These are phyloP conservation scores for Cucurbita maxima DNA, from an alignment of 306 rosid species.

Conservation along the genomic window DNA sequence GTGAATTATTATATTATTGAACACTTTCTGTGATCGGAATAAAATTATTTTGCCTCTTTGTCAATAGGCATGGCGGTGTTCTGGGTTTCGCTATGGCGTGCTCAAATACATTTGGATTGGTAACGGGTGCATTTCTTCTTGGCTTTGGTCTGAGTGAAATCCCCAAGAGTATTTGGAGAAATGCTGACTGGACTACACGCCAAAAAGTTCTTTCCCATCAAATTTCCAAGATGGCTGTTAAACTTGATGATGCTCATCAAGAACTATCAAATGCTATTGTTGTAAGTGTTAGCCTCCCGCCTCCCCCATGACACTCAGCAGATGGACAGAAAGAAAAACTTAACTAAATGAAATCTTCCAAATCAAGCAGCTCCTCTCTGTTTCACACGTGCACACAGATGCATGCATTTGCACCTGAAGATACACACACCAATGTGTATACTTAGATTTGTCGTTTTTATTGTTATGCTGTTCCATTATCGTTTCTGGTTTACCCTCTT, in stretches of 20 bases:
- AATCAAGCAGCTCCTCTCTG: background rate
- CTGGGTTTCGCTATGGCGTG: slow-evolving; percentile 92
- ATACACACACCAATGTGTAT: too few relatives aligned
- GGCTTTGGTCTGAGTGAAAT: slow-evolving; percentile 97
- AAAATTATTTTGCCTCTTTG: slow-evolving; percentile 4
- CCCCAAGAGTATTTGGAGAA: slow-evolving; percentile 79
- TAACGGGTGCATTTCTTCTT: slow-evolving; percentile 97
- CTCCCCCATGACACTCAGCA: too few relatives aligned
- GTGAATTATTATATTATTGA: background rate
- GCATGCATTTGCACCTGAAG: too few relatives aligned
- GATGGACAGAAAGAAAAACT: too few relatives aligned
- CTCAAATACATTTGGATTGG: slow-evolving; percentile 95
- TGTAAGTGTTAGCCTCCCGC: slow-evolving; percentile 16
- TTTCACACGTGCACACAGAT: too few relatives aligned
- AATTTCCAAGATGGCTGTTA: slow-evolving; percentile 93
- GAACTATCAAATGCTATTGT: slow-evolving; percentile 90
- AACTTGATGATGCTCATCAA: slow-evolving; percentile 89
- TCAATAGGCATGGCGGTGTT: slow-evolving; percentile 53
- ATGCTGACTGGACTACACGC: slow-evolving; percentile 80
- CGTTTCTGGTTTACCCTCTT: too few relatives aligned
- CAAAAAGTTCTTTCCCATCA: slow-evolving; percentile 93
- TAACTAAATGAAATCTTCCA: background rate
- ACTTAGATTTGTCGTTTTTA: too few relatives aligned
- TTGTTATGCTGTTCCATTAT: too few relatives aligned
- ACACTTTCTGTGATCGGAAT: background rate